Base-by-base conservation (phyloP, 129 eudicot genomes). In the Gnaphalium uliginosum region DNA sequence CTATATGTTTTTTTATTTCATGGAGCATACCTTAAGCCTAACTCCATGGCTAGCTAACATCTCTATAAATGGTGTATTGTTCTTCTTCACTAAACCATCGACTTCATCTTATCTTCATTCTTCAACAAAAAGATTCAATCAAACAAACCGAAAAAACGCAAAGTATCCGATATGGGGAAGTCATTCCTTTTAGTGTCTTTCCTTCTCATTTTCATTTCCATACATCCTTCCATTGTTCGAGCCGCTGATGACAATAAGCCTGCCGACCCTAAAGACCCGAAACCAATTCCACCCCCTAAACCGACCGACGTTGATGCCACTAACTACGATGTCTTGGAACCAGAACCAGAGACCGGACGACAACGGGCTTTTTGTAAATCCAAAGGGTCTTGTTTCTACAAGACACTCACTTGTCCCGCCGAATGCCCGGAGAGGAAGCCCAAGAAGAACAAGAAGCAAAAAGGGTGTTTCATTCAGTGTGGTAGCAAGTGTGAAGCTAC, bases 351-450 rank as follows among this genome's bases (percentile, higher is more conserved):
- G 25, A 81, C 88, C 0, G 88, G 88, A 25, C 84, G 83, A 32
- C 88, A 90, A 58, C 79, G 83, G 74, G 87, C 74, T 22, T 71
- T n/a, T 13, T 90, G 96, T 66, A 82, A 67, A 43, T 81, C 79
- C 2, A 56, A 50, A 11, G 90, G 90, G 9, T 56, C 56, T 2
- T 90, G 96, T 68, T 64, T 61, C 78, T 6, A 79, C 23, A 73
- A 65, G 58, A 83, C 78, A 33, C 88, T 89, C 29, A 81, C 85
- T 14, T 90, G 96, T 43, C 96, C 92, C 0, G 63, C 87, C 2
- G 81, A 90, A 32, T 90, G 96, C 57, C 90, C 88, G 0, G 72
- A 81, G 68, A 87, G 90, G 69, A 90, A 87, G 82, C 96, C 96
- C 6, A 87, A 81, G 77, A 79, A 85, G 87, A 87, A 90, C 83